These are phyloP conservation scores for Trametes cingulata DNA, from an alignment of 768 basidiomycete species.

Conservation along the genomic window DNA sequence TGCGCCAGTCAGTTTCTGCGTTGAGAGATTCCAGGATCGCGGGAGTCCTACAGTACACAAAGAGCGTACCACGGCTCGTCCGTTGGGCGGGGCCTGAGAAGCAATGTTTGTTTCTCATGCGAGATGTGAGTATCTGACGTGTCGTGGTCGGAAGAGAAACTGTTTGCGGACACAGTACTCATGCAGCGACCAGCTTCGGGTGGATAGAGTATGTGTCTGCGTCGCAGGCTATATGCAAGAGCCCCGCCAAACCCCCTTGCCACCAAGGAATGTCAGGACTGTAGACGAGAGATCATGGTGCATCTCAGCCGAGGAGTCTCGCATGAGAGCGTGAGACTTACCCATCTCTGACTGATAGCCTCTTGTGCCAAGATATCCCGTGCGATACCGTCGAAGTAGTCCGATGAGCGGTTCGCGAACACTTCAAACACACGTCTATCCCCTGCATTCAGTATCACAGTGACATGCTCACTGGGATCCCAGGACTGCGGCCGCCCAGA, in stretches of 20 bases:
- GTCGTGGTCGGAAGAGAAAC: too few relatives aligned
- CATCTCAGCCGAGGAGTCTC: background rate
- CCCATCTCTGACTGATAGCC: background rate
- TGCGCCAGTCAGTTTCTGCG: background rate
- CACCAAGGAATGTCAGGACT: too few relatives aligned
- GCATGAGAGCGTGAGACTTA: background rate
- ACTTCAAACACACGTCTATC: background rate
- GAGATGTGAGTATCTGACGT: too few relatives aligned
- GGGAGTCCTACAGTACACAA: background rate
- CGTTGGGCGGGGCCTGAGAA: background rate
- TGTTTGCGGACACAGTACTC: too few relatives aligned
- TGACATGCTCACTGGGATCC: background rate
- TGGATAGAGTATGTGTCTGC: too few relatives aligned
- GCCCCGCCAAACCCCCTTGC: too few relatives aligned
- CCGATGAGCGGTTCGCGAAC: background rate
- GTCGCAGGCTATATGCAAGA: too few relatives aligned
- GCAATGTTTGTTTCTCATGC: background rate
- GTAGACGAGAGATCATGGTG: background rate
- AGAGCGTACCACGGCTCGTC: background rate
- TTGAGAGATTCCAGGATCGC: constrained; percentile 4
- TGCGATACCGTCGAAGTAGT: background rate
- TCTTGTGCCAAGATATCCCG: background rate
- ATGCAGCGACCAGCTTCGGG: too few relatives aligned
- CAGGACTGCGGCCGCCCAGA: too few relatives aligned
- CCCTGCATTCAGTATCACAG: background rate